Conservation (phyloP, 768 basidiomycete genomes). For the Tricholoma matsutake region DNA sequence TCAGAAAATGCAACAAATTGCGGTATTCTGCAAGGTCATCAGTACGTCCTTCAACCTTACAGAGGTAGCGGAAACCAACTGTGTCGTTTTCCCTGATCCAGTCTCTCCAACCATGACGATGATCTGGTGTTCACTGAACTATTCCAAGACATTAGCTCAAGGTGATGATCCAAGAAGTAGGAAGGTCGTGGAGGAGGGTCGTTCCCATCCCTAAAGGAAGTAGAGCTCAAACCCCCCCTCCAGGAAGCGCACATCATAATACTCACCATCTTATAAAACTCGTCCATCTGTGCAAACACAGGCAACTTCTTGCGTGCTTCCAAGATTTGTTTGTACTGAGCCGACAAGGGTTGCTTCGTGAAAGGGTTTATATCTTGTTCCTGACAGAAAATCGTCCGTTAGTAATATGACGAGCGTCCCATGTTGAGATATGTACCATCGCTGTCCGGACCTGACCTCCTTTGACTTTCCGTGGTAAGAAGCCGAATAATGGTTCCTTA, state of each 20-base stretch:
- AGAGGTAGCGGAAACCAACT: slow-evolving; percentile 42
- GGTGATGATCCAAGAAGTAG: slow-evolving; percentile 8
- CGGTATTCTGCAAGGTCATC: slow-evolving; percentile 65
- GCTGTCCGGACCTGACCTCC: slow-evolving; percentile 64
- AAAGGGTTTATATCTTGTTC: slow-evolving; percentile 85
- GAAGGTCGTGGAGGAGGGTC: slow-evolving; percentile 24
- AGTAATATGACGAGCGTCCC: background rate
- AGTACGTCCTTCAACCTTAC: slow-evolving; percentile 4
- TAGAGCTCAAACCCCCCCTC: slow-evolving; percentile 44
- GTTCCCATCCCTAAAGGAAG: slow-evolving; percentile 39
- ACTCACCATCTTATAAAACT: slow-evolving; percentile 87
- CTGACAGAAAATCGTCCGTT: slow-evolving; percentile 37
- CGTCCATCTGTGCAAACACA: slow-evolving; percentile 88
- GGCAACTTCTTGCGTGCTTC: slow-evolving; percentile 85
- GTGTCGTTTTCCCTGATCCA: slow-evolving; percentile 93
- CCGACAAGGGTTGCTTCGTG: slow-evolving; percentile 72
- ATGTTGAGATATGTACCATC: slow-evolving; percentile 48
- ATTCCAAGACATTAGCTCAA: slow-evolving; percentile 26
- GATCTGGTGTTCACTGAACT: slow-evolving; percentile 81
- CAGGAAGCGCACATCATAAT: slow-evolving; percentile 19
- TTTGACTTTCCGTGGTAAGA: slow-evolving; percentile 66
- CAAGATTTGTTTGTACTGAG: slow-evolving; percentile 84
- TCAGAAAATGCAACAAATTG: slow-evolving; percentile 96
- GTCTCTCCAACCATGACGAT: slow-evolving; percentile 93
- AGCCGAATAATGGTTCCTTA: slow-evolving; percentile 68